Conservation (phyloP, 768 basidiomycete species). For the Xerocomellus chrysenteron region DNA sequence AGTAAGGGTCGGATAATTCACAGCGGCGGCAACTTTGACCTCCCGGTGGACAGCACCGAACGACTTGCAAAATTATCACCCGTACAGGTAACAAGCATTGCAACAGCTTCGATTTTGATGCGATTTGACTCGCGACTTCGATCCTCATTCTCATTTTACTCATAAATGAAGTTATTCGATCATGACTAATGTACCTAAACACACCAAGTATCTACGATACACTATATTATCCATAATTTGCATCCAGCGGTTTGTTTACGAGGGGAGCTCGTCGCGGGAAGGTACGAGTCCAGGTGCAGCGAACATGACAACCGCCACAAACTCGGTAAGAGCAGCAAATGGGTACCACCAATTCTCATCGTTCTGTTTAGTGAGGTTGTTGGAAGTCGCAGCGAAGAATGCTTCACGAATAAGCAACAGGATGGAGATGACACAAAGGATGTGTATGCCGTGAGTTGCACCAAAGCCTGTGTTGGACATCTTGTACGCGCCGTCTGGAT, state of each 20-base stretch:
- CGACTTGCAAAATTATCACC: too few relatives aligned
- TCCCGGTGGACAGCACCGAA: too few relatives aligned
- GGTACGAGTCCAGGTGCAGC: conserved; percentile 34
- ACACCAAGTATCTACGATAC: neutral
- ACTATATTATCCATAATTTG: neutral
- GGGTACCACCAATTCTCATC: conserved; percentile 35
- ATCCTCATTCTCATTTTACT: neutral
- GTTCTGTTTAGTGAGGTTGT: conserved; percentile 20
- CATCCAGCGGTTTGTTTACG: conserved; percentile 5
- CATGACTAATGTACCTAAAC: neutral
- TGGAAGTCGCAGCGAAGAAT: conserved; percentile 29
- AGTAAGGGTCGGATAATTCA: too few relatives aligned
- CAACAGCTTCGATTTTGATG: neutral
- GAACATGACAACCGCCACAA: conserved; percentile 33
- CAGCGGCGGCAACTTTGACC: too few relatives aligned
- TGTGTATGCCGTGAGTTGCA: conserved; percentile 23
- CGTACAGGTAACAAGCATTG: too few relatives aligned
- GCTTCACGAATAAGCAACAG: conserved; percentile 31
- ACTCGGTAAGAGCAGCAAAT: conserved; percentile 32
- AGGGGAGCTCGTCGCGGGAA: conserved; percentile 26
- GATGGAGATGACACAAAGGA: conserved; percentile 26
- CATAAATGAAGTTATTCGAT: neutral
- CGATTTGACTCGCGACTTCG: neutral
- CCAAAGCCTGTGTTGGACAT: conserved; percentile 13
- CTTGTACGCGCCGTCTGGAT: conserved; percentile 24